Evolutionary conservation across 805 yeast species (phyloP), one percentile per base, ranked within the genome.

Genomic region (Tetrapisispora pingtungensis): DNA sequence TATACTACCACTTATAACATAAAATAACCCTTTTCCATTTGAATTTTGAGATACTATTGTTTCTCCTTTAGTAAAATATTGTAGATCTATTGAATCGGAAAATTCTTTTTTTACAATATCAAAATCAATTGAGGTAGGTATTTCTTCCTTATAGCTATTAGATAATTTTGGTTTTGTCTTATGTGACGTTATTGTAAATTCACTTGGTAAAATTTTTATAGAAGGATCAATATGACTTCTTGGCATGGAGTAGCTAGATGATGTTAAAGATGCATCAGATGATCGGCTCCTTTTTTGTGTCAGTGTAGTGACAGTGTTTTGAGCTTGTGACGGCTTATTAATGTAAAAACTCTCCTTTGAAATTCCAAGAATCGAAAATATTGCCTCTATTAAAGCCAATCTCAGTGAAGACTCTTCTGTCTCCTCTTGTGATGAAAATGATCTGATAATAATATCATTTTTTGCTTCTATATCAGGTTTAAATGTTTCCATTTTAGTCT

Each of bases 1-100:
- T 32, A 90, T 64, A 5, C 70, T 54, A 2, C 98, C 98, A 44
- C 81, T 82, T 41, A 90, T 75, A 4, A 90, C 80, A 56, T 82
- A 90, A 57, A 71, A 86, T 12, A 90, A 59, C 0, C 97, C 98
- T 1, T 80, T 76, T 39, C 81, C 77, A 40, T 73, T 71, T 13
- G 79, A 74, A 41, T 81, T 78, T 48, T 84, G 84, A 43, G 77
- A 72, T 10, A 84, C 76, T 1, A 90, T 53, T 1, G 69, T 68
- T 1, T 78, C 60, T 4, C 79, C 84, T 27, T 78, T 70, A 12
- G 72, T 65, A 46, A 71, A 69, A 49, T 66, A 72, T 47, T 74
- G 65, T 8, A 89, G 65, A 42, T 80, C 78, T 31, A 90, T 60
- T 7, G 67, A 70, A 33, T 76, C 72, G 1, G 86, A 73, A 51